Conservation (phyloP, 176 grass and related monocot species). For the Guadua angustifolia region DNA sequence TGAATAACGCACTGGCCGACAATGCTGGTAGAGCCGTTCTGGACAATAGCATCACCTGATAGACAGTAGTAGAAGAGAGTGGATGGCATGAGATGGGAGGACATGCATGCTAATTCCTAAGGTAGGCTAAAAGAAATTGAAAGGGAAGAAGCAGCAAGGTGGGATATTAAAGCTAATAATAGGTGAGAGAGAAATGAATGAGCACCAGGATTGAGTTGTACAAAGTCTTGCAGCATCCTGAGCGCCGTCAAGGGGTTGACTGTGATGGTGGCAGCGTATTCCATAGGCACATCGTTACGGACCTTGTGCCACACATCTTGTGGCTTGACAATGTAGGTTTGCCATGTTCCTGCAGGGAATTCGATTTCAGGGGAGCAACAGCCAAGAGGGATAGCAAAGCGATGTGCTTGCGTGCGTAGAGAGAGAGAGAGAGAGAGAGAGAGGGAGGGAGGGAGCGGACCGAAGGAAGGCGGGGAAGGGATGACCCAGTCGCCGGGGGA, state of each 20-base stretch:
- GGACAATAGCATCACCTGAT: slow-evolving; percentile 77
- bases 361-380: background rate
- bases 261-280: slow-evolving; percentile 79
- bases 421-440: no score
- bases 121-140: background rate
- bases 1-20: slow-evolving; percentile 92
- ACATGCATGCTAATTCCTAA: background rate
- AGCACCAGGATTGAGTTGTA: slow-evolving; percentile 68
- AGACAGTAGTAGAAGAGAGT: background rate
- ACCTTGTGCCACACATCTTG: slow-evolving; percentile 75
- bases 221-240: slow-evolving; percentile 79
- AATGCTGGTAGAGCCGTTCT: slow-evolving; percentile 88
- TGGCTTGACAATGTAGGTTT: slow-evolving; percentile 77
- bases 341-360: slow-evolving; percentile 67
- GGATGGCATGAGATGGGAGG: slow-evolving; percentile 16
- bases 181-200: background rate
- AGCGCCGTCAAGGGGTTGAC: slow-evolving; percentile 83
- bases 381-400: background rate
- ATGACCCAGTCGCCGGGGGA: slow-evolving; percentile 83
- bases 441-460: slow-evolving; percentile 32
- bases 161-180: background rate
- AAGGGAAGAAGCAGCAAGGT: background rate
- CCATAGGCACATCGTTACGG: slow-evolving; percentile 65
- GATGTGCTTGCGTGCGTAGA: no score
- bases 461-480: slow-evolving; percentile 80